Conservation (phyloP, 75 land plant species). For the Chamaecyparis obtusa region DNA sequence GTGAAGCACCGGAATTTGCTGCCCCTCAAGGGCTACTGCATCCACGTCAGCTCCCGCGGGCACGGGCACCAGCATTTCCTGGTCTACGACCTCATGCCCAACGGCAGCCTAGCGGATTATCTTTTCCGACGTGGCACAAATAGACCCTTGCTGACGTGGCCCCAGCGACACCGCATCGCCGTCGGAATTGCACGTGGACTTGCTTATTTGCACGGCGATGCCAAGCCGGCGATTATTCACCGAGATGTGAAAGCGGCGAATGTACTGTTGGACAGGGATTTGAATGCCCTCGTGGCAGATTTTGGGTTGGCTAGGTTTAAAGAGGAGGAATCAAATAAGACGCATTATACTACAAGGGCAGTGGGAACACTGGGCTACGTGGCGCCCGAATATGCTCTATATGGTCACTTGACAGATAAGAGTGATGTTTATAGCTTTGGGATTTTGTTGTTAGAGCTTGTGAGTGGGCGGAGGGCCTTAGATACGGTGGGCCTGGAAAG, state of each 20-base stretch:
- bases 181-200: slow-evolving; percentile 35
- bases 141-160: background rate
- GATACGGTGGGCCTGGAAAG: background rate
- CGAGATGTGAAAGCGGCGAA: slow-evolving; percentile 47
- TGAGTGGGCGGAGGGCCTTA: slow-evolving; percentile 18
- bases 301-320: slow-evolving; percentile 41
- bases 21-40: slow-evolving; percentile 31
- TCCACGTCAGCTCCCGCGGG: background rate
- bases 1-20: slow-evolving; percentile 50
- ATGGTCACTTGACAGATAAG: slow-evolving; percentile 13
- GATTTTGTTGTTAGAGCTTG: slow-evolving; percentile 10
- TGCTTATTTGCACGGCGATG: slow-evolving; percentile 36
- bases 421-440: slow-evolving; percentile 23
- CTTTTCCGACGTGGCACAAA: background rate
- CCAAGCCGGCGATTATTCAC: slow-evolving; percentile 35
- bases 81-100: slow-evolving; percentile 11
- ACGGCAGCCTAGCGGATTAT: slow-evolving; percentile 12
- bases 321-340: background rate
- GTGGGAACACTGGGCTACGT: slow-evolving; percentile 22
- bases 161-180: slow-evolving; percentile 15
- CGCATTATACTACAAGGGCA: background rate
- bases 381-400: slow-evolving; percentile 23
- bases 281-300: slow-evolving; percentile 39
- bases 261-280: slow-evolving; percentile 25
- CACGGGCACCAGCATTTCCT: background rate